These are phyloP conservation scores for Lepidopterella palustris DNA, from an alignment of 495 filamentous ascomycete species.

Conservation along the genomic window DNA sequence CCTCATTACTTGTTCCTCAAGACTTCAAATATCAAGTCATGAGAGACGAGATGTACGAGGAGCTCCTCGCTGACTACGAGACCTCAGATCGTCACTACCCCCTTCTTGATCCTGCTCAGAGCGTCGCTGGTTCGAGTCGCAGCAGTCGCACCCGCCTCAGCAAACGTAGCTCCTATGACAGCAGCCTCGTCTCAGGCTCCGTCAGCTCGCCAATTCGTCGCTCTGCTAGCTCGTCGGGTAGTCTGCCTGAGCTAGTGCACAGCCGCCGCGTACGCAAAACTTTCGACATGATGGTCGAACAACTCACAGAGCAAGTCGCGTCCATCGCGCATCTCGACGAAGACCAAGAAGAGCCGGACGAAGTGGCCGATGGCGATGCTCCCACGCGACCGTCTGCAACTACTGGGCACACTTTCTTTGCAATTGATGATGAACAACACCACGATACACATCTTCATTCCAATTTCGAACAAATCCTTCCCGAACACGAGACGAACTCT, in stretches of 20 bases:
- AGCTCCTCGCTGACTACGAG: constrained; percentile 43
- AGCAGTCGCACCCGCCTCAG: constrained; percentile 53
- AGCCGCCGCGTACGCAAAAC: constrained; percentile 30
- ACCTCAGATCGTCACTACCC: constrained; percentile 44
- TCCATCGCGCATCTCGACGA: constrained; percentile 18
- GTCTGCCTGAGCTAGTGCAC: constrained; percentile 51
- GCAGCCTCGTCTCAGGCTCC: constrained; percentile 43
- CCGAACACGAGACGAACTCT: background rate
- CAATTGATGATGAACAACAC: constrained; percentile 8
- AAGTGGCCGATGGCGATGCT: constrained; percentile 13
- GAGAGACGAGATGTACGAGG: constrained; percentile 46
- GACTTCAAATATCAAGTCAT: constrained; percentile 32
- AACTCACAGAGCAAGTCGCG: constrained; percentile 24
- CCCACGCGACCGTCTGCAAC: constrained; percentile 4
- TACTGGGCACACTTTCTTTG: constrained; percentile 17
- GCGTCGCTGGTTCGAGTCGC: constrained; percentile 39
- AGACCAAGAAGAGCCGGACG: constrained; percentile 6
- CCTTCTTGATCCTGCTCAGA: constrained; percentile 35
- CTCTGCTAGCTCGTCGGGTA: constrained; percentile 50
- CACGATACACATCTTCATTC: background rate
- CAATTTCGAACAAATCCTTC: background rate
- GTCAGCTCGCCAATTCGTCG: constrained; percentile 46
- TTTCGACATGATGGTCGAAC: constrained; percentile 24
- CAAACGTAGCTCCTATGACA: constrained; percentile 55
- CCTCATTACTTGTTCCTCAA: constrained; percentile 17